A percentile compares a stretch with the other conserved stretches of the same genome.
These are phyloP conservation scores for Erucastrum elatum DNA, from an alignment of 345 rosid species.

Conservation along the genomic window DNA sequence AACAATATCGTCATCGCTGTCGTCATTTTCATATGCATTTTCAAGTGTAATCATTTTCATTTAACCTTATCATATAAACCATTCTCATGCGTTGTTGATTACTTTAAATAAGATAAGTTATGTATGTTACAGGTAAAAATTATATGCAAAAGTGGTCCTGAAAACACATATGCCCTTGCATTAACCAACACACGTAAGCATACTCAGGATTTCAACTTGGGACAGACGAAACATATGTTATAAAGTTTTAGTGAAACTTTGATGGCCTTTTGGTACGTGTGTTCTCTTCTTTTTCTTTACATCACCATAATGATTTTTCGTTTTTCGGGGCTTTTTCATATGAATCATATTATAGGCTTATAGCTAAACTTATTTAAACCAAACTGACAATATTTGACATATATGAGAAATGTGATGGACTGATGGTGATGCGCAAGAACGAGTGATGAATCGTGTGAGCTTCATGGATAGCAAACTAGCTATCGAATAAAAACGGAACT, in stretches of 20 bases:
- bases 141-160: constrained; percentile 39
- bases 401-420: neutral
- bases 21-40: constrained; percentile 33
- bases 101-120: constrained; percentile 20
- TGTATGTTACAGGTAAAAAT: constrained; percentile 7
- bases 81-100: constrained; percentile 18
- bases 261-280: constrained; percentile 15
- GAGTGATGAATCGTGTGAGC: neutral
- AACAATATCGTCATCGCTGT: constrained; percentile 25
- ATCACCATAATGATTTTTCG: neutral
- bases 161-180: constrained; percentile 33
- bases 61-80: constrained; percentile 32
- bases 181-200: constrained; percentile 30
- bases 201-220: constrained; percentile 20
- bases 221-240: constrained; percentile 14
- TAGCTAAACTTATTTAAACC: no score
- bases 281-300: neutral
- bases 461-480: neutral
- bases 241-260: constrained; percentile 14
- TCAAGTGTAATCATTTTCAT: constrained; percentile 30
- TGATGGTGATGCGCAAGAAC: neutral
- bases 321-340: neutral
- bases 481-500: neutral
- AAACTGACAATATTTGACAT: neutral
- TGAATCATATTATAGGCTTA: neutral